These are phyloP conservation scores for Monosporascus sp. DNA, from an alignment of 2,329 filamentous ascomycete genomes.

Conservation along the genomic window DNA sequence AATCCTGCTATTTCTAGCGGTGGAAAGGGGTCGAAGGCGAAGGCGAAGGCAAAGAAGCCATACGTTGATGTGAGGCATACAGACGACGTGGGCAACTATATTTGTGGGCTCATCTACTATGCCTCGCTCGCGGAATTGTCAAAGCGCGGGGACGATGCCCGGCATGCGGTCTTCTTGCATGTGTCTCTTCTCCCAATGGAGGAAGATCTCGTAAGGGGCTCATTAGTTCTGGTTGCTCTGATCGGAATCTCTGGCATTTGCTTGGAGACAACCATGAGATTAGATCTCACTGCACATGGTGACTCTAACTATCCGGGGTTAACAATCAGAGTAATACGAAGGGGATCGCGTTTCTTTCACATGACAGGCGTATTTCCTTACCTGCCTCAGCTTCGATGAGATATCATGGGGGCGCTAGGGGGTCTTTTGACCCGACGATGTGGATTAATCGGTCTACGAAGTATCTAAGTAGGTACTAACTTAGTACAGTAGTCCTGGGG, in stretches of 20 bases:
- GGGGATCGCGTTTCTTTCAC: too few species aligned
- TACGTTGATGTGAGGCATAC: conserved; percentile 1
- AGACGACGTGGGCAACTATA: conserved; percentile 2
- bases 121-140: not conserved
- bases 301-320: too few species aligned
- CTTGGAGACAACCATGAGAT: not conserved
- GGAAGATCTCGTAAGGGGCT: not conserved
- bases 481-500: not conserved
- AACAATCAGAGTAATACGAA: too few species aligned
- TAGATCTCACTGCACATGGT: too few species aligned
- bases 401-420: not conserved
- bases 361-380: too few species aligned
- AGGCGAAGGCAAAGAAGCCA: not conserved
- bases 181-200: conserved; percentile 1
- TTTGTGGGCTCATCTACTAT: conserved; percentile 1
- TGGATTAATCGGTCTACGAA: not conserved
- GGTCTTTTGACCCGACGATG: not conserved
- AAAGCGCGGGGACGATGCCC: not conserved
- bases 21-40: not conserved
- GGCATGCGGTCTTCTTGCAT: conserved; percentile 3
- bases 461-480: not conserved
- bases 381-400: not conserved
- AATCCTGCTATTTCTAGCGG: not conserved
- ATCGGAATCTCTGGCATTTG: not conserved
- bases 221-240: not conserved